Conservation (phyloP, 345 rosid genomes). For the Eucalyptus sp. region DNA sequence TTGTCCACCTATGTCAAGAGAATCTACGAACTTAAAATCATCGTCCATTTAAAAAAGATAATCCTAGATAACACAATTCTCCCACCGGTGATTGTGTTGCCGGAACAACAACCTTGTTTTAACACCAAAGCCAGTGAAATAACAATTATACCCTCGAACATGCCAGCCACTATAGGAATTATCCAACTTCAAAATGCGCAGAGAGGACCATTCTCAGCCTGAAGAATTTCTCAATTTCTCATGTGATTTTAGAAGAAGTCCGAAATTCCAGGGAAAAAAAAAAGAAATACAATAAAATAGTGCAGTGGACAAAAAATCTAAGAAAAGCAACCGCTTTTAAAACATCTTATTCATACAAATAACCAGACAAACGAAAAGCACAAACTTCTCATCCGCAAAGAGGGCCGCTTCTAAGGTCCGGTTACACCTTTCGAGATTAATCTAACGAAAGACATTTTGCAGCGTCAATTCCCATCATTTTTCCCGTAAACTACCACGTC, state of each 20-base stretch:
- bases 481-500: background rate
- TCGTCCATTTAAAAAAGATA: background rate
- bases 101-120: background rate
- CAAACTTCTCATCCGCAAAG: background rate
- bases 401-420: background rate
- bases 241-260: background rate
- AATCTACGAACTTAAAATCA: background rate
- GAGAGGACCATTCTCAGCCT: background rate
- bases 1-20: background rate
- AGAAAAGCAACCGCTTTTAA: background rate
- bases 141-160: background rate
- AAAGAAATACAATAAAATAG: background rate
- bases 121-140: background rate
- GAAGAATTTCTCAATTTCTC: background rate
- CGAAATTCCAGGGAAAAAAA: background rate
- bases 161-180: background rate
- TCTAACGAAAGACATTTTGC: background rate
- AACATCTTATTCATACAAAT: background rate
- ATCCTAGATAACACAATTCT: background rate
- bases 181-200: background rate
- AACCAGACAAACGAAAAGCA: background rate
- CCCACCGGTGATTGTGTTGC: background rate
- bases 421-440: background rate
- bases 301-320: background rate
- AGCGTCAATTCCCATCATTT: background rate